Evolutionary conservation across 2,329 filamentous ascomycete species (phyloP).

Genomic region (Monosporascus sp.): DNA sequence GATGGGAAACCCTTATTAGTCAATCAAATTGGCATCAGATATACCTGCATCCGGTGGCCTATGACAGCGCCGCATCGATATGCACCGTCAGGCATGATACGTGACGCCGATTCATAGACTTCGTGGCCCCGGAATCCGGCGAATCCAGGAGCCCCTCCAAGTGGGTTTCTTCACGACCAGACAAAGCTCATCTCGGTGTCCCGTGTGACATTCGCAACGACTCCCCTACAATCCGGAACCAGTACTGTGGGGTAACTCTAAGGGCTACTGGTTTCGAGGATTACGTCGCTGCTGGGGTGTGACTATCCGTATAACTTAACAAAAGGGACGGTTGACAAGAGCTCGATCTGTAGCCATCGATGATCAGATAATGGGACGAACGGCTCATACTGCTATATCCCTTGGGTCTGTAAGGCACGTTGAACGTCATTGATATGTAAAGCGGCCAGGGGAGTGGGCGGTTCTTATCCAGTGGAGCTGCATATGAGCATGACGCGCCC

Average conservation of each 20-base stretch:
- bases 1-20: not conserved
- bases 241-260: too few relatives aligned
- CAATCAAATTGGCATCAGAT: not conserved
- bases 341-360: not conserved
- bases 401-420: too few relatives aligned
- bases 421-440: too few relatives aligned
- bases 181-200: too few relatives aligned
- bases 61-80: not conserved
- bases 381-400: not conserved
- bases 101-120: not conserved
- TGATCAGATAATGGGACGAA: not conserved
- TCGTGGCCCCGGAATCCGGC: not conserved
- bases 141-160: not conserved
- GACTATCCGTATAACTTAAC: not conserved
- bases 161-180: not conserved
- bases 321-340: not conserved
- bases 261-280: too few relatives aligned
- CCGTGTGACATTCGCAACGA: too few relatives aligned
- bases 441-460: not conserved
- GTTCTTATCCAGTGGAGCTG: not conserved
- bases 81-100: not conserved
- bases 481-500: not conserved
- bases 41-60: not conserved
- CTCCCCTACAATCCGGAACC: too few relatives aligned
- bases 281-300: not conserved